Evolutionary conservation across 495 filamentous ascomycete species (phyloP).

Genomic region (Lentithecium fluviatile): DNA sequence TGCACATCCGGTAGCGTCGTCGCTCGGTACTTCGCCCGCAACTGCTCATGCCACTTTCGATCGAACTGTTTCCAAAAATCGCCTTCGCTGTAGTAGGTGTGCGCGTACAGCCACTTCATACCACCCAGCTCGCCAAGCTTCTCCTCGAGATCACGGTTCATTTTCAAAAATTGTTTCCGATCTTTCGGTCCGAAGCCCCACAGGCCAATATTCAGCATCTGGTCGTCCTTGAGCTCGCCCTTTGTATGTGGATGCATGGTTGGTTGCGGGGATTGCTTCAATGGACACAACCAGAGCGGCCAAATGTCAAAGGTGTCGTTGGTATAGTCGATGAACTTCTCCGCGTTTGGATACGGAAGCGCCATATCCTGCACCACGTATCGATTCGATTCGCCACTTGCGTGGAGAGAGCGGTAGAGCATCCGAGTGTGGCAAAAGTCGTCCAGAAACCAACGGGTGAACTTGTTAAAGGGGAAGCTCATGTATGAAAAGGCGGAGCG

Average conservation of each 20-base stretch:
- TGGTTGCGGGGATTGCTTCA: slow-evolving; percentile 46
- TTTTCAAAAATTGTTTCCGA: slow-evolving; percentile 48
- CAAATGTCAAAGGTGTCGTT: slow-evolving; percentile 50
- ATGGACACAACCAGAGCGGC: slow-evolving; percentile 61
- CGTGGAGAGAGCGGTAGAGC: slow-evolving; percentile 59
- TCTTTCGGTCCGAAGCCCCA: slow-evolving; percentile 51
- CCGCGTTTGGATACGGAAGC: slow-evolving; percentile 49
- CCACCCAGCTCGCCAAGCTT: slow-evolving; percentile 68
- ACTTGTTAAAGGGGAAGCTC: slow-evolving; percentile 52
- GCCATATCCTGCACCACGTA: slow-evolving; percentile 60
- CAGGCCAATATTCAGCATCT: slow-evolving; percentile 59
- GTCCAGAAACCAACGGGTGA: slow-evolving; percentile 59
- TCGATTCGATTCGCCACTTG: slow-evolving; percentile 48
- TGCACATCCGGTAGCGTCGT: slow-evolving; percentile 51
- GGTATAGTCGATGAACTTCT: slow-evolving; percentile 52
- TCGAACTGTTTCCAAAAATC: slow-evolving; percentile 55
- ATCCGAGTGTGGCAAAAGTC: slow-evolving; percentile 64
- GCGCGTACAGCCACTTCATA: slow-evolving; percentile 62
- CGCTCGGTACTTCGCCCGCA: slow-evolving; percentile 54
- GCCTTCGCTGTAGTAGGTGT: slow-evolving; percentile 54
- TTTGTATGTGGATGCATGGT: slow-evolving; percentile 33
- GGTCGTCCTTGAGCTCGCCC: slow-evolving; percentile 20
- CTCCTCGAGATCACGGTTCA: slow-evolving; percentile 65
- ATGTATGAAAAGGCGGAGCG: slow-evolving; percentile 57
- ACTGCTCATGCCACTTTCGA: slow-evolving; percentile 47